Evolutionary conservation across 2,329 filamentous ascomycete genomes (phyloP).

Genomic region (Thelonectria discophora): DNA sequence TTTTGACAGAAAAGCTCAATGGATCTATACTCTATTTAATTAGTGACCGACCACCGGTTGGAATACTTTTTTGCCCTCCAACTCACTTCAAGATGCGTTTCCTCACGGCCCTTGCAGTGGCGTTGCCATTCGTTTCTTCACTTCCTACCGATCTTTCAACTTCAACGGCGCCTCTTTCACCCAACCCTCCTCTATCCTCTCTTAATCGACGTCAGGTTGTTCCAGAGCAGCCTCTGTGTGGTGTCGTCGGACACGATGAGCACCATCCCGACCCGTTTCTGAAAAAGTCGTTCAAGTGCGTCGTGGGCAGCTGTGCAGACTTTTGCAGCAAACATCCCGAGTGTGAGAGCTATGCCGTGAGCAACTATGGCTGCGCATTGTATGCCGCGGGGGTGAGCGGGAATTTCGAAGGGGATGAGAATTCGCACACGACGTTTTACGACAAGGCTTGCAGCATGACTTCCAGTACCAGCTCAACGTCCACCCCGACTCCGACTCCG

Average conservation of each 20-base stretch:
- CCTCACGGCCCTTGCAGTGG: background rate
- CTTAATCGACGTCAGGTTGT: background rate
- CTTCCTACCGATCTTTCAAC: background rate
- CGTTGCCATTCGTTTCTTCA: background rate
- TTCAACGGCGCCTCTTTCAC: background rate
- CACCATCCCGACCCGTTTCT: background rate
- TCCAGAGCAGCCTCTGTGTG: background rate
- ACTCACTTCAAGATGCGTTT: background rate
- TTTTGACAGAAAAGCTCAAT: no score
- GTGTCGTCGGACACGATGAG: background rate
- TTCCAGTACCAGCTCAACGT: background rate
- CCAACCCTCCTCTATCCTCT: background rate
- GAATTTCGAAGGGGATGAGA: background rate
- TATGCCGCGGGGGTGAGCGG: background rate
- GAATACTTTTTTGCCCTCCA: background rate
- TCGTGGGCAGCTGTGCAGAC: background rate
- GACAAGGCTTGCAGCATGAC: background rate
- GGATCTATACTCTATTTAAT: no score
- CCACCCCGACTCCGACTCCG: background rate
- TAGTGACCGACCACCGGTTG: no score
- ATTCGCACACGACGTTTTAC: background rate
- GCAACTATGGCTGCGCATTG: background rate
- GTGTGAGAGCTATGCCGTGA: background rate
- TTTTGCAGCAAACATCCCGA: background rate
- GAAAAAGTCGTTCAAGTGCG: background rate